Percentiles rank a stretch among this genome's conserved stretches.
These are phyloP conservation scores for Jaminaea rosea DNA, from an alignment of 1,284 basidiomycete species.

Conservation along the genomic window DNA sequence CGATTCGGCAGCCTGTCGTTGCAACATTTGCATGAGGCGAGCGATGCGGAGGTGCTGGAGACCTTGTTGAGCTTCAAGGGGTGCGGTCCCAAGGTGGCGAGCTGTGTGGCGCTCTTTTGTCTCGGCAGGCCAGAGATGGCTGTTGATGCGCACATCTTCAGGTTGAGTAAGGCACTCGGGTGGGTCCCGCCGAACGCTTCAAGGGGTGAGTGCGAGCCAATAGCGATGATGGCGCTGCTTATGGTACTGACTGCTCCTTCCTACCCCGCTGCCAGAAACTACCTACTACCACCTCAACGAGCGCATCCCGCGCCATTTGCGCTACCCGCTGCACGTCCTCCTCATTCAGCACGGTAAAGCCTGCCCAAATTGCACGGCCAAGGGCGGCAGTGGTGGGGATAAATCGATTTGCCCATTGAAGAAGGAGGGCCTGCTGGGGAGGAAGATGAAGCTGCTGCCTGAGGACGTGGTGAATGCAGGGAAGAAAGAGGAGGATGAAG, in stretches of 20 bases:
- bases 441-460: background rate
- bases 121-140: constrained; percentile 64
- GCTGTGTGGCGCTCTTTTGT: constrained; percentile 68
- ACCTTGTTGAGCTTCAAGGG: constrained; percentile 50
- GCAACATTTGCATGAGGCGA: constrained; percentile 48
- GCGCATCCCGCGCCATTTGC: constrained; percentile 57
- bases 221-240: too few species aligned
- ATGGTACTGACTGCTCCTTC: too few species aligned
- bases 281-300: constrained; percentile 64
- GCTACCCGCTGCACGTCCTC: constrained; percentile 64
- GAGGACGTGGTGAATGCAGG: too few species aligned
- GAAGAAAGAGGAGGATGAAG: too few species aligned
- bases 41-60: constrained; percentile 61
- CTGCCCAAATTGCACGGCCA: constrained; percentile 44
- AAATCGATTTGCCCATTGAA: background rate
- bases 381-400: constrained; percentile 9
- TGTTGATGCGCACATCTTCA: constrained; percentile 60
- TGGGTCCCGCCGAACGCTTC: constrained; percentile 61
- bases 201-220: too few species aligned
- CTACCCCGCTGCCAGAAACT: too few species aligned
- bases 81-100: constrained; percentile 69
- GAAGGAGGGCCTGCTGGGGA: background rate
- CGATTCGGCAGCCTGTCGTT: constrained; percentile 43
- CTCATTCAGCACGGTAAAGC: constrained; percentile 58
- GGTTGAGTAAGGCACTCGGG: constrained; percentile 59